Evolutionary conservation across 139 green algal genomes (phyloP), one percentile per base, ranked within the genome.

Genomic region (Mychonastes homosphaera): DNA sequence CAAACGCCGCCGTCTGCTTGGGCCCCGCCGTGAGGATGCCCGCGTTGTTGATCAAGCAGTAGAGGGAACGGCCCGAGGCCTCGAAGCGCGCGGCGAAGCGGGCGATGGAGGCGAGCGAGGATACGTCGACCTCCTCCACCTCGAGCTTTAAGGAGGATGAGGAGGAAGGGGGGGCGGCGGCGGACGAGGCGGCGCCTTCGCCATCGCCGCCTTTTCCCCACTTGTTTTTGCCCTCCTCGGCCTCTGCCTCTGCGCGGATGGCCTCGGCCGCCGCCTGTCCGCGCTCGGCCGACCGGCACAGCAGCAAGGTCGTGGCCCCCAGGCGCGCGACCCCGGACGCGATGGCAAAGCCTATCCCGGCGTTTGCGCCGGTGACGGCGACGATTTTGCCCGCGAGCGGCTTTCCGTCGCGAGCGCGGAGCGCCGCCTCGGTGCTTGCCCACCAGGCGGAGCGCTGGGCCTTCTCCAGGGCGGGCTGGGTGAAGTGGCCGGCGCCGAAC

Each of bases 41-140:
- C n/a, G 81, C 82, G 52, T 89, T 90, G 72, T 89, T 86, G 45
- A 90, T 62, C 15, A 90, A 74, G 38, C 85, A 3, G 53, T 90
- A 58, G 27, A 84, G 62, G 0, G 59, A 64, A 27, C 55, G 6
- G 1, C 45, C 43, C 10, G 48, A 28, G 0, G 64, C 67, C 41
- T 73, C 43, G 45, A 68, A 81, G 19, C 79, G 63, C 1, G 50
- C 53, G 1, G 57, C 75, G 16, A 89, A 64, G 0, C 16, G 45
- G 18, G 53, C 29, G 18, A 89, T 67, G 43, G 63, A 54, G 0
- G 51, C 56, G 34, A 88, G 62, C n/a, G 53, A 77, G 39, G 71
- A 77, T 16, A 89, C 58, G 45, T 87, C 81, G 28, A 82, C 67
- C 6, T 57, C 29, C 32, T 58, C 26, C 27, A 53, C 43, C n/a